Conservation (phyloP, 495 filamentous ascomycete genomes). For the Xylaria intraflava region DNA sequence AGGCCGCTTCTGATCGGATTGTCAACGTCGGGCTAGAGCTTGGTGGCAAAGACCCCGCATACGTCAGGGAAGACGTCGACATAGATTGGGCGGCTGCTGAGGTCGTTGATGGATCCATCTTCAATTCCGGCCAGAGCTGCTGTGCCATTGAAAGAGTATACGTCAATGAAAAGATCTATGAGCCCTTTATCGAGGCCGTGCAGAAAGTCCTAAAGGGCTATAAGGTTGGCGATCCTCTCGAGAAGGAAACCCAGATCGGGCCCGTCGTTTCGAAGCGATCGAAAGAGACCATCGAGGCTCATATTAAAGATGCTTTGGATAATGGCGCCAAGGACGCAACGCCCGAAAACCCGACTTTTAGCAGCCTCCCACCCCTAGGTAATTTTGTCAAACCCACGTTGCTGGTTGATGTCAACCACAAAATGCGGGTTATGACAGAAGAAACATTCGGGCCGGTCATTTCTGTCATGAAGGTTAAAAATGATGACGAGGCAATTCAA, state of each 20-base stretch:
- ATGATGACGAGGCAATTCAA: conserved; percentile 72
- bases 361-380: conserved; percentile 57
- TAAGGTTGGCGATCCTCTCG: conserved; percentile 78
- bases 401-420: conserved; percentile 72
- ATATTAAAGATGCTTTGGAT: conserved; percentile 75
- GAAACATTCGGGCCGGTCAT: conserved; percentile 96
- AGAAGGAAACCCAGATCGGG: conserved; percentile 72
- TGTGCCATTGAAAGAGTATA: conserved; percentile 91
- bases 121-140: conserved; percentile 96
- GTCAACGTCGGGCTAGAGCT: conserved; percentile 82
- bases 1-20: conserved; percentile 70
- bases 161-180: conserved; percentile 76
- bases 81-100: conserved; percentile 84
- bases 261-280: conserved; percentile 79
- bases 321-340: conserved; percentile 83
- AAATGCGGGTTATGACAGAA: conserved; percentile 86
- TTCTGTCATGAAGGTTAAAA: conserved; percentile 83
- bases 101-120: conserved; percentile 88
- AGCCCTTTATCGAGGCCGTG: conserved; percentile 67
- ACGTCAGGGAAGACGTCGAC: conserved; percentile 80
- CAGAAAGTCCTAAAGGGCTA: conserved; percentile 82
- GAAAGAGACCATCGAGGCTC: conserved; percentile 65
- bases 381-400: conserved; percentile 86
- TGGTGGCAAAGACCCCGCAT: conserved; percentile 90
- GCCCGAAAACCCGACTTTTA: conserved; percentile 71